These are phyloP conservation scores for Candida silvatica DNA, from an alignment of 805 yeast species.

Conservation along the genomic window DNA sequence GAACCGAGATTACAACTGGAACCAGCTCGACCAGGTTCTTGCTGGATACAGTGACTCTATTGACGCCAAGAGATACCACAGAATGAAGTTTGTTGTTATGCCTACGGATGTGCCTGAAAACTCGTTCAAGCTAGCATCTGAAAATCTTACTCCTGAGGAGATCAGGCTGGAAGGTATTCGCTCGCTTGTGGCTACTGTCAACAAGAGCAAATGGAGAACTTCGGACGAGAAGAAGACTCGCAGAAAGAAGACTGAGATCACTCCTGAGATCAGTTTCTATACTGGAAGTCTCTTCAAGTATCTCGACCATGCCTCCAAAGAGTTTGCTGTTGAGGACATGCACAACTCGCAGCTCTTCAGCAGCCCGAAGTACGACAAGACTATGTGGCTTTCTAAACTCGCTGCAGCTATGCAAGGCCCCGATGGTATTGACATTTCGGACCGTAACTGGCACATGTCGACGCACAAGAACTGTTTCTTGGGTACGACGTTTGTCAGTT, in stretches of 20 bases:
- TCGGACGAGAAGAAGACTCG: conserved; percentile 29
- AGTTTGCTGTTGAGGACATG: conserved; percentile 10
- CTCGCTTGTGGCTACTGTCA: conserved; percentile 53
- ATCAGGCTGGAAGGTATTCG: conserved; percentile 87
- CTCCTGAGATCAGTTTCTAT: conserved; percentile 76
- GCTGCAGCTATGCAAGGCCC: conserved; percentile 61
- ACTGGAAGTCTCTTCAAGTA: conserved; percentile 76
- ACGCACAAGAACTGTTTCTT: conserved; percentile 69
- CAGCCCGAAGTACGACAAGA: conserved; percentile 34
- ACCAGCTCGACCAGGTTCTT: conserved; percentile 78
- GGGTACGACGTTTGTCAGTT: conserved; percentile 78
- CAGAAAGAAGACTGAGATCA: conserved; percentile 34
- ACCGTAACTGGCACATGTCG: conserved; percentile 88
- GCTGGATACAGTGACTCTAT: conserved; percentile 83
- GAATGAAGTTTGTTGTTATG: conserved; percentile 76
- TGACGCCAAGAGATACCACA: conserved; percentile 46
- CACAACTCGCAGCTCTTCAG: conserved; percentile 13
- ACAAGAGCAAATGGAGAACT: conserved; percentile 44
- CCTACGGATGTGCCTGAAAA: conserved; percentile 67
- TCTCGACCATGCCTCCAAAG: conserved; percentile 28
- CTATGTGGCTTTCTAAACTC: conserved; percentile 41
- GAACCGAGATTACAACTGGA: conserved; percentile 71
- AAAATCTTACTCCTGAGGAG: conserved; percentile 72
- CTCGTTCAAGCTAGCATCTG: conserved; percentile 35
- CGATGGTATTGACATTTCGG: conserved; percentile 58